Evolutionary conservation across 805 yeast genomes (phyloP), one percentile per base, ranked within the genome.

Genomic region (Deakozyma indianensis): DNA sequence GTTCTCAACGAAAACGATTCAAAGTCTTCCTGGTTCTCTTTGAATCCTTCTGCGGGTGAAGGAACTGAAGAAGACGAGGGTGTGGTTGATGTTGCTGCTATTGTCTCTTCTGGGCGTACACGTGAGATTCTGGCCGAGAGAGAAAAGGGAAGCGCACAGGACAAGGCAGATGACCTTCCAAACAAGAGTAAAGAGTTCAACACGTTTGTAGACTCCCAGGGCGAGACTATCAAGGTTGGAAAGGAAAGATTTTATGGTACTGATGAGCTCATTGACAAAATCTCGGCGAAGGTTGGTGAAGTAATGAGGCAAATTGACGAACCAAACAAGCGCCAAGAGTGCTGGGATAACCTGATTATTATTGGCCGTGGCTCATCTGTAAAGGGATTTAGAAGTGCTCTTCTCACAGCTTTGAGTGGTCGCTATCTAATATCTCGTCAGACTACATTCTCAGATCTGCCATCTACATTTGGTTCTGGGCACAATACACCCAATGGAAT

Each of bases 171-270:
- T 14, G 66, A 64, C 24, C 50, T 51, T 22, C 50, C 64, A 44
- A 88, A 90, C 63, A 68, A 74, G 32, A 90, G 85, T 56, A 60
- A 80, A 48, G 90, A 83, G 54, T 71, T 66, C n/a, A 88, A 87
- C 60, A 59, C 69, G 4, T 90, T 88, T 57, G 58, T 67, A 24
- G 94, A 83, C 61, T 61, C 71, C 7, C 56, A 62, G 3, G 82
- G 84, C 3, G 66, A 71, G 43, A 65, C 65, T 45, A 58, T 83
- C n/a, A 66, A 67, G 4, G 77, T 90, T n/a, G 97, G 97, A 2
- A 83, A 79, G 49, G 95, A 87, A 65, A 71, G 97, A 54, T 90
- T 90, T 62, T 80, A 75, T 58, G 97, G 96, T 1, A 67, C 82
- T 29, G 77, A 73, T 41, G 68, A 64, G 21, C 69, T 90, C 45